A percentile compares a stretch with the other conserved stretches of the same genome.
These are phyloP conservation scores for Candida fluviatilis DNA, from an alignment of 805 yeast species.

Conservation along the genomic window DNA sequence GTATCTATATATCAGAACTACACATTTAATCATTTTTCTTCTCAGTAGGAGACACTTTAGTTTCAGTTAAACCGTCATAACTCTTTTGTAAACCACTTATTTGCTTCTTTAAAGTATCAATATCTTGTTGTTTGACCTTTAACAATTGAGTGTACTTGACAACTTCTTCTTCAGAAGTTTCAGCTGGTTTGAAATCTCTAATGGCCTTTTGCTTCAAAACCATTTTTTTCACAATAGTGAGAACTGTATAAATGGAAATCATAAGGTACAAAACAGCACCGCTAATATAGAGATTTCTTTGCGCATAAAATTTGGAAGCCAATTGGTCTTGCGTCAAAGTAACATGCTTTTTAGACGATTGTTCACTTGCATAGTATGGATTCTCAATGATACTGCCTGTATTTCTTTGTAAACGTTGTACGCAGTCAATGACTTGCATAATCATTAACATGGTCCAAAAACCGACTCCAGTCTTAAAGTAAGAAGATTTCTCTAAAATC, in stretches of 20 bases:
- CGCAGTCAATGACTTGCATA: slow-evolving; percentile 52
- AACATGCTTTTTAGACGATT: slow-evolving; percentile 2
- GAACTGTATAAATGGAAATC: slow-evolving; percentile 51
- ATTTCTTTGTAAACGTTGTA: slow-evolving; percentile 36
- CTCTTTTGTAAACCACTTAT: slow-evolving; percentile 46
- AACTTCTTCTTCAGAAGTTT: slow-evolving; percentile 20
- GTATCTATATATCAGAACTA: neutral
- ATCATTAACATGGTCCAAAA: slow-evolving; percentile 42
- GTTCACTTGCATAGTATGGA: slow-evolving; percentile 17
- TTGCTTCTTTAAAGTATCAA: slow-evolving; percentile 48
- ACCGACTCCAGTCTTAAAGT: slow-evolving; percentile 41
- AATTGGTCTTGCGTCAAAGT: slow-evolving; percentile 45
- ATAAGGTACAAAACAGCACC: slow-evolving; percentile 59
- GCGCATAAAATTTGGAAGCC: slow-evolving; percentile 59
- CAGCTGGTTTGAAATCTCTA: slow-evolving; percentile 16
- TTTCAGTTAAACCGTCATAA: slow-evolving; percentile 37
- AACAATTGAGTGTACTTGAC: slow-evolving; percentile 34
- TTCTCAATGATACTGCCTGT: slow-evolving; percentile 13
- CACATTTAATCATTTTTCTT: slow-evolving; percentile 1
- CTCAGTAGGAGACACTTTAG: neutral
- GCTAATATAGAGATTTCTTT: slow-evolving; percentile 57
- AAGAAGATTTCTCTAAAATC: slow-evolving; percentile 28
- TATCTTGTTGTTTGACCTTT: slow-evolving; percentile 37
- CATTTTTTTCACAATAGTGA: slow-evolving; percentile 49
- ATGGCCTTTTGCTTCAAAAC: slow-evolving; percentile 39